Conservation (phyloP, 2,329 filamentous ascomycete genomes). For the Fusarium citri region DNA sequence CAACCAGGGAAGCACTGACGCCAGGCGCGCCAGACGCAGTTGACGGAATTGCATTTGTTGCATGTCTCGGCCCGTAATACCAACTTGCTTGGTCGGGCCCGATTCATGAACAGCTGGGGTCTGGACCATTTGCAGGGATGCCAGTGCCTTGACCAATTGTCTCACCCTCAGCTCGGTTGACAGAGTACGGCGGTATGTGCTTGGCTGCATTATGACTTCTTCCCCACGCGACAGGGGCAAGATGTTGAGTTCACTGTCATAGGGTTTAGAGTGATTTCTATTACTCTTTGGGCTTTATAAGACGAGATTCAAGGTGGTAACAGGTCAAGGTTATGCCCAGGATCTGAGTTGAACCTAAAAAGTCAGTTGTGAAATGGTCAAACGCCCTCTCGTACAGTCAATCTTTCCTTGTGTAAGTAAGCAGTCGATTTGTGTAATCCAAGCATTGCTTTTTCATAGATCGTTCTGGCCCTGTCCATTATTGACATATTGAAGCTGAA, state of each 20-base stretch:
- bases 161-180: slow-evolving; percentile 19
- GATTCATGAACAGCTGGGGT: slow-evolving; percentile 13
- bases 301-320: no score
- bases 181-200: neutral
- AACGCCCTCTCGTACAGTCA: neutral
- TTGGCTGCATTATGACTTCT: slow-evolving; percentile 11
- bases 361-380: neutral
- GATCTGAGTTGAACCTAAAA: neutral
- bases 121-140: neutral
- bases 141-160: neutral
- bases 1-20: slow-evolving; percentile 6
- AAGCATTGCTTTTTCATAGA: neutral
- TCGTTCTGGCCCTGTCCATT: neutral
- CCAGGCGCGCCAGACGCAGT: slow-evolving; percentile 35
- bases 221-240: slow-evolving; percentile 20
- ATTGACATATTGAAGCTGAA: neutral
- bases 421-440: neutral
- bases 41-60: slow-evolving; percentile 2
- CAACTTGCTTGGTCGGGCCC: slow-evolving; percentile 6
- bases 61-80: slow-evolving; percentile 13
- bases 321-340: neutral
- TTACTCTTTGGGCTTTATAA: neutral
- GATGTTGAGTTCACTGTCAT: slow-evolving; percentile 7
- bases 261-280: slow-evolving; percentile 11
- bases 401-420: neutral